A percentile compares a stretch with the other conserved stretches of the same genome.
These are phyloP conservation scores for Grigorovia transvaalensis DNA, from an alignment of 805 yeast species.

Conservation along the genomic window DNA sequence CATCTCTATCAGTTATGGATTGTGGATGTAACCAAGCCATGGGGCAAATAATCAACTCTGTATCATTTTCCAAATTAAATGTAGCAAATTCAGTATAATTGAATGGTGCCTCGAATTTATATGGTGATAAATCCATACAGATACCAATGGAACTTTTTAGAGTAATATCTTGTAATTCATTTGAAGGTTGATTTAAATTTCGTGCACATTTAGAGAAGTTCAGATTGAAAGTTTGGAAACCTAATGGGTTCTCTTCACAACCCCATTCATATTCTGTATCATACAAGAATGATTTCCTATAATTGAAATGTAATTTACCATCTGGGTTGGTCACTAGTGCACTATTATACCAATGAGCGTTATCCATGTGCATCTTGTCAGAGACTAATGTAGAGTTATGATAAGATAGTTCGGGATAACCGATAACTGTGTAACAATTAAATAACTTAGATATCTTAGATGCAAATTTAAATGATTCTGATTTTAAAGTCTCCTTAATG, in stretches of 20 bases:
- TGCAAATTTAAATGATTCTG: conserved; percentile 50
- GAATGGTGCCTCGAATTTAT: conserved; percentile 74
- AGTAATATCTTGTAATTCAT: conserved; percentile 11
- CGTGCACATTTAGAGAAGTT: conserved; percentile 18
- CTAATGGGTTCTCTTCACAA: conserved; percentile 52
- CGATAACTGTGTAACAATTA: conserved; percentile 61
- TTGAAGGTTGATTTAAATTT: neutral
- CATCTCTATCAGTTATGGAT: conserved; percentile 28
- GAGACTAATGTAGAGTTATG: neutral
- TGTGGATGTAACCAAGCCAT: conserved; percentile 72
- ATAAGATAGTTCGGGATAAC: conserved; percentile 60
- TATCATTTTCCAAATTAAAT: conserved; percentile 37
- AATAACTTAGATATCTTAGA: conserved; percentile 37
- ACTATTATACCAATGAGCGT: conserved; percentile 47
- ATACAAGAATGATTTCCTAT: conserved; percentile 67
- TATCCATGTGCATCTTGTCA: conserved; percentile 6
- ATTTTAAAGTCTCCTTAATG: conserved; percentile 35
- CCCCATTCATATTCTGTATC: conserved; percentile 79
- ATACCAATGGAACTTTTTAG: conserved; percentile 60
- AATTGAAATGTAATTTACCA: conserved; percentile 54
- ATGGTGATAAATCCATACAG: conserved; percentile 91
- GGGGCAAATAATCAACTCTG: conserved; percentile 58
- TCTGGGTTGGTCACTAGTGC: conserved; percentile 51
- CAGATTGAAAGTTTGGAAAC: conserved; percentile 44
- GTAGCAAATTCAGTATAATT: conserved; percentile 59